Evolutionary conservation across 164 flowering plant genomes (phyloP), one percentile per base, ranked within the genome.

Genomic region (Chimonanthus salicifolius): DNA sequence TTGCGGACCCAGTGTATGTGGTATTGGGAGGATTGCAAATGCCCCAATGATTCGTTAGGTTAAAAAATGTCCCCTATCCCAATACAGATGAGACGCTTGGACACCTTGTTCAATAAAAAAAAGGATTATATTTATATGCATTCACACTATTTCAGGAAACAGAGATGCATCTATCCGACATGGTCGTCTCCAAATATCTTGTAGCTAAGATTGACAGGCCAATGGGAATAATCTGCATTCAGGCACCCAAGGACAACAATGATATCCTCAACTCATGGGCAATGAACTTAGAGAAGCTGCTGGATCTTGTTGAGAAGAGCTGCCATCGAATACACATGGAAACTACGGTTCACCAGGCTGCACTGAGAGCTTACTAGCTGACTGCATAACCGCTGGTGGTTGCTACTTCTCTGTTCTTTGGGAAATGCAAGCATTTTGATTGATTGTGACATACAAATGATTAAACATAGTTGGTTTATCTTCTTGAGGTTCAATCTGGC

Each of bases 281-380:
- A 5, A 58, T 69, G 77, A 95, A 93, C 87, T 85, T 95, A 83
- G 99, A 95, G 85, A 92, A 90, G 84, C 82, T 95, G 78, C 97
- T 91, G 47, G 99, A 93, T 78, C 96, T 91, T 64, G 98, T 95
- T 10, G 99, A 93, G 79, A 95, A 95, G 88, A 93, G 97, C 77
- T 95, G 99, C 87, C 98, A 93, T 79, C 99, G 91, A 84, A 95
- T 95, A 58, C 99, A 95, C 88, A 91, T 91, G 83, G 99, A 95
- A 76, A 95, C 92, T 68, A 95, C 91, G 98, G 92, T 94, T 71
- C 98, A 92, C 86, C 92, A 91, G 82, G 87, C 95, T 72, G 90
- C 85, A 21, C 75, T 92, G 43, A 91, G 83, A 82, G 87, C 83
- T 77, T 89, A 87, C 16, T 6, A 4, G 62, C 62, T 4, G 16